Base-by-base conservation (phyloP, 345 rosid genomes). In the Brassica cretica region DNA sequence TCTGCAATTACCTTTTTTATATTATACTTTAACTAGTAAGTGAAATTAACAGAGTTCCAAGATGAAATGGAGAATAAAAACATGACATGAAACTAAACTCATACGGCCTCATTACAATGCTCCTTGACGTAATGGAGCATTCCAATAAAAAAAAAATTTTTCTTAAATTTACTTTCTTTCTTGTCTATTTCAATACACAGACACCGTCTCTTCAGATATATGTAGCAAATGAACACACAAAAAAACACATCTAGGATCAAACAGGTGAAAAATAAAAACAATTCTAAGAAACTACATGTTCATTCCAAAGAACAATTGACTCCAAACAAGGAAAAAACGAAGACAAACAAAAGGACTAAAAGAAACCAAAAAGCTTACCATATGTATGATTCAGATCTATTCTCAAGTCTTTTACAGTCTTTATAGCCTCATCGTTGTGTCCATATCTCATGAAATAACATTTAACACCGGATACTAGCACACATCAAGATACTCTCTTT, bases 401-500 rank as follows among this genome's bases (percentile, higher is more conserved):
- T 66, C 39, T 72, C 27, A 59, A 21, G 49, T 27, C 21, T 33
- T 33, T 33, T 59, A 14, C 71, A 66, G 12, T 2, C n/a, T 4
- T 58, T 71, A 66, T 66, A 41, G 53, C 51, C 61, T 78, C 46
- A 64, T 16, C 27, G 8, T 59, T 76, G 62, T 74, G 41, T 70
- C 80, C 61, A 58, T 58, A 66, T 80, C 76, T 70, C 61, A 70
- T 15, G 62, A 46, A 70, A 59, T 77, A 64, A 61, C 72, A 74
- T 21, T 21, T 21, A 21, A 21, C 24, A 21, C 78, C 33, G 64
- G 6, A 71, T 8, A 14, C 46, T 7, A 8, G 3, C 55, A 60
- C 62, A 72, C 59, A 74, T 72, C 81, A 79, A 82, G 75, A 73
- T 67, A 84, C 90, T 76, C 89, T 91, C 84, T 83, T 93, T 35